Base-by-base conservation (phyloP, 352 stramenopile species). In the Thalassiosira livingstoniorum region DNA sequence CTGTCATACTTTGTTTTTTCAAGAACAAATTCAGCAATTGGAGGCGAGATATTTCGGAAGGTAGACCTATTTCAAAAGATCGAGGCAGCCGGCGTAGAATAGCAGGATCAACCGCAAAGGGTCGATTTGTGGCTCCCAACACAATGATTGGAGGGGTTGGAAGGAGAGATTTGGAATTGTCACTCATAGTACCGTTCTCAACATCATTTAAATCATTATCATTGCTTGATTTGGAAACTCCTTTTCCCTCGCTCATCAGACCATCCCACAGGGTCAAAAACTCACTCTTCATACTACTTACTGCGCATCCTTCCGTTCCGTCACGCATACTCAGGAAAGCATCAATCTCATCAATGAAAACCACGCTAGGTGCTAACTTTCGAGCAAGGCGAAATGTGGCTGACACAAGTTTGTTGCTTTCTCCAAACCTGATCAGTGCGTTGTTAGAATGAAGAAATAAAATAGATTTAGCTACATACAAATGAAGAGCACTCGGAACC, bases 201-300 rank as follows among this genome's bases (percentile, higher is more conserved):
- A 7, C 47, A 32, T 21, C 31, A 34, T 63, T 71, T 13, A 10
- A 32, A 11, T 58, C 45, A 32, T 27, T 51, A 54, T 54, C n/a
- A 5, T 45, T 53, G 27, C 34, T 66, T 15, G 23, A 27, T 29
- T n/a, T 15, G 5, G 4, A 13, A 27, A 27, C 29, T 37, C 61
- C 70, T 57, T 68, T 76, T 34, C 34, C 47, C 34, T 81, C 78
- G 34, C 66, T 80, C 54, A 87, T 60, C n/a, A 99, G 96, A 31
- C 97, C 97, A 81, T 99, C 97, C 97, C 97, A 99, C 10, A 99
- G 90, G n/a, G 96, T 98, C 86, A 99, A 91, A 86, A 99, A 99
- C 92, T 99, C 97, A 13, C 90, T 85, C 68, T 95, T 95, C 75
- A 94, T 91, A n/a, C 86, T 87, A 74, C 78, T 86, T 0, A 87